phyloP scores from a whole-genome alignment of 2,329 filamentous ascomycete species.

The Sarocladiaceae sp. region DNA sequence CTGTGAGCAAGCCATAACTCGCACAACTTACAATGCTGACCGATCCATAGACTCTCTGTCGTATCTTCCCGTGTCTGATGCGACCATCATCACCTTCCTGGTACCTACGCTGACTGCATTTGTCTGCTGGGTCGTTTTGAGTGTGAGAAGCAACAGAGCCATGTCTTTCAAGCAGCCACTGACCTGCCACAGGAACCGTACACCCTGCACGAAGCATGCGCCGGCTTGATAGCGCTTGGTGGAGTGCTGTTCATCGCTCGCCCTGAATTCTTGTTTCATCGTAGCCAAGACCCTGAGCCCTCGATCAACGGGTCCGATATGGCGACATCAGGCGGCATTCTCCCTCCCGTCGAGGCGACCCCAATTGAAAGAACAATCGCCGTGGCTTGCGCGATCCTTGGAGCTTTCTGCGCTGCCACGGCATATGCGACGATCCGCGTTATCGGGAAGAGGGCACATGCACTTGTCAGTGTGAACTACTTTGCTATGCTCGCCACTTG shows the following conservation, averaged over 20 bases:
- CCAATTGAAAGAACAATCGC: conserved; percentile 61
- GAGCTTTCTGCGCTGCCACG: conserved; percentile 63
- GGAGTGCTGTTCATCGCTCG: conserved; percentile 75
- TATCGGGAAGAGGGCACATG: conserved; percentile 71
- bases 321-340: conserved; percentile 15
- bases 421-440: conserved; percentile 71
- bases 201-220: conserved; percentile 64
- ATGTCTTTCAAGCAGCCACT: too few relatives aligned
- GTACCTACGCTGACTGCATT: conserved; percentile 64
- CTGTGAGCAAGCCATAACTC: conserved; percentile 22
- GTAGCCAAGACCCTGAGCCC: conserved; percentile 10
- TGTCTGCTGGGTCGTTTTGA: conserved; percentile 56
- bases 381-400: conserved; percentile 61
- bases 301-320: background rate
- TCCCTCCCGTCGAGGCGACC: conserved; percentile 33
- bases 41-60: conserved; percentile 34
- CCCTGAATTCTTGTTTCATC: conserved; percentile 54
- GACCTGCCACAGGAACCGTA: conserved; percentile 58
- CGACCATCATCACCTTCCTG: conserved; percentile 76
- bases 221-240: conserved; percentile 62
- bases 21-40: conserved; percentile 22
- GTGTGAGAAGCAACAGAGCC: conserved; percentile 18
- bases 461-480: conserved; percentile 74
- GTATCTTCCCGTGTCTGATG: conserved; percentile 73
- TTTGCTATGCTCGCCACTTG: conserved; percentile 65